Evolutionary conservation across 2,329 filamentous ascomycete species (phyloP).

Genomic region (Aureobasidium namibiae): DNA sequence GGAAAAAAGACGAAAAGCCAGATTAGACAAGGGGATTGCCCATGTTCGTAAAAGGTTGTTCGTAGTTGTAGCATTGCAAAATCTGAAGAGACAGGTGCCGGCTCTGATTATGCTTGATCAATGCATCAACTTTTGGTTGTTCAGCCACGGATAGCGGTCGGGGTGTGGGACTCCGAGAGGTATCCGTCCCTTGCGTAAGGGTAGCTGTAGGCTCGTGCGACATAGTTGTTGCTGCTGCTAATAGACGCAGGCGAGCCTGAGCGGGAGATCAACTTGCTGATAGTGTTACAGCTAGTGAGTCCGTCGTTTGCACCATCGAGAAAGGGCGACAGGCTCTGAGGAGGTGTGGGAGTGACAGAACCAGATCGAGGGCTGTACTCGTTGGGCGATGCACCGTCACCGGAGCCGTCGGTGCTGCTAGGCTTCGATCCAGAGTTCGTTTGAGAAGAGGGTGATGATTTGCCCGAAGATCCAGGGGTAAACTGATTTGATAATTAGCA

Average conservation of each 20-base stretch:
- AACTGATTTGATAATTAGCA: conserved; percentile 29
- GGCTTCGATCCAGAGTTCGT: background rate
- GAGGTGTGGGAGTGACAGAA: conserved; percentile 14
- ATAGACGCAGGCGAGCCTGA: conserved; percentile 26
- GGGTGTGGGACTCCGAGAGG: conserved; percentile 25
- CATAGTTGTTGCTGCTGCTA: conserved; percentile 19
- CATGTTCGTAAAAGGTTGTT: background rate
- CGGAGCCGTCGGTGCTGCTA: conserved; percentile 10
- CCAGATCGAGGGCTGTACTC: conserved; percentile 13
- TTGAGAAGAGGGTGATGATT: conserved; percentile 17
- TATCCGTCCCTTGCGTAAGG: conserved; percentile 28
- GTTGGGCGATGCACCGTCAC: conserved; percentile 8
- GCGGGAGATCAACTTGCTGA: conserved; percentile 17
- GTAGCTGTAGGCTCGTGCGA: conserved; percentile 24
- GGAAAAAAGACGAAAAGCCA: background rate
- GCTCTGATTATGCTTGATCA: background rate
- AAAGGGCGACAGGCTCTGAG: conserved; percentile 16
- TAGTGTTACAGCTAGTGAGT: conserved; percentile 19
- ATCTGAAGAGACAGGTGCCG: background rate
- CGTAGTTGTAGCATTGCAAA: background rate
- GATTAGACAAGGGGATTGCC: background rate
- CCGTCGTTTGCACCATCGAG: conserved; percentile 23
- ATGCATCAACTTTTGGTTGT: background rate
- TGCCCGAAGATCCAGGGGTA: conserved; percentile 14
- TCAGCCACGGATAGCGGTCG: conserved; percentile 29